Evolutionary conservation across 768 basidiomycete genomes (phyloP), one percentile per base, ranked within the genome.

Genomic region (Boletus sp.): DNA sequence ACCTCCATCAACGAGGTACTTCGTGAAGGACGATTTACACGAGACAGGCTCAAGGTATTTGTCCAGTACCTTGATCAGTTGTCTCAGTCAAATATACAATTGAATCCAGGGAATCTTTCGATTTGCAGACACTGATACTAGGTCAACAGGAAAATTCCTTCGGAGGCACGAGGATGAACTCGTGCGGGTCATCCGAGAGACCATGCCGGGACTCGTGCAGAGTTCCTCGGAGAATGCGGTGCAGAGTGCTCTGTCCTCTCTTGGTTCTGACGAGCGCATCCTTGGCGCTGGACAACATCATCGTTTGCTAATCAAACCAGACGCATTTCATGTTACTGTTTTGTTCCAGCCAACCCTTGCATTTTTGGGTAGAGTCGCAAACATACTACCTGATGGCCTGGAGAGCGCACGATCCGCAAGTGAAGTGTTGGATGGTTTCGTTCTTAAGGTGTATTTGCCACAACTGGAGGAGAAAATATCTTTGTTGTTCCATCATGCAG

Each of bases 391-490:
- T 2, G 79, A 82, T 44, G 90, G 87, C 4, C 62, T 81, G 30
- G 88, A 90, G 57, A 78, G 80, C 30, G 79, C 82, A 21, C 77
- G 80, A 47, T 79, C 84, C 2, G 85, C 90, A 27, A 87, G 83
- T 41, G 76, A 81, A 19, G 83, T 95, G 11, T 69, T 98, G 54
- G 93, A 98, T 56, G 91, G 97, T 47, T 98, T 99, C 65, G 93
- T 99, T 13, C 74, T 93, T 40, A 90, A 86, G 52, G 88, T 93
- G 1, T 98, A 96, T 74, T 73, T 98, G 43, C 96, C 96, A 0
- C 95, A 97, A 69, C 71, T 99, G 54, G 95, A 98, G 68, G 95
- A 98, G 67, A 94, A 93, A 68, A 92, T 96, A 45, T 86, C 89
- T 1, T 77, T 81, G 47, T 73, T 97, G 19, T 95, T 97, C 72